These are phyloP conservation scores for Lipomyces sp. DNA, from an alignment of 805 yeast species.

Conservation along the genomic window DNA sequence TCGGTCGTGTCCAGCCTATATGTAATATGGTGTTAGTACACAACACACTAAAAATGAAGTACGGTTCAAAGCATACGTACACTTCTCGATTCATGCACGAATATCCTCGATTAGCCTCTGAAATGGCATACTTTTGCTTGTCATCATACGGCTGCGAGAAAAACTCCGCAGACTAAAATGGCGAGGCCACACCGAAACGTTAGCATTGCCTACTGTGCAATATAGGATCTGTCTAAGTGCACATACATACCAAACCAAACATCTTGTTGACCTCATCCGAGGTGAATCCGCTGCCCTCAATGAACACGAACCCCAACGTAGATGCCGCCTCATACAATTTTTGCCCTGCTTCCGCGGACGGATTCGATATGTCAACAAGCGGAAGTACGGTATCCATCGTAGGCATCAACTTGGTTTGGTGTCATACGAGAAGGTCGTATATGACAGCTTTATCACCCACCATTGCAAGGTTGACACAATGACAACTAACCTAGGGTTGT, in stretches of 20 bases:
- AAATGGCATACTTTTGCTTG: conserved; percentile 58
- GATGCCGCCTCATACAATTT: conserved; percentile 62
- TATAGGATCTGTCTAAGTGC: not conserved
- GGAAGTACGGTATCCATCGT: conserved; percentile 28
- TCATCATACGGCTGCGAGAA: conserved; percentile 58
- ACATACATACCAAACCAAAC: conserved; percentile 48
- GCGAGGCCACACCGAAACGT: not conserved
- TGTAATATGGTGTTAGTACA: not conserved
- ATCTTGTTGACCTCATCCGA: conserved; percentile 57
- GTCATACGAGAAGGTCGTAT: too few relatives aligned
- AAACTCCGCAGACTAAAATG: conserved; percentile 51
- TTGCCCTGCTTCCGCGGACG: conserved; percentile 52
- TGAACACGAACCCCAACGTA: conserved; percentile 67
- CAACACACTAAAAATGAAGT: not conserved
- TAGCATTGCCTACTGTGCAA: not conserved
- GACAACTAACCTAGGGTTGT: too few relatives aligned
- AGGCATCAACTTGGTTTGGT: not conserved
- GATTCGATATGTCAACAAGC: conserved; percentile 57
- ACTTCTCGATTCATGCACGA: conserved; percentile 61
- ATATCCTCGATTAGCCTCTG: conserved; percentile 64
- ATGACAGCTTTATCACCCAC: too few relatives aligned
- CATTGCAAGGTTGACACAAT: too few relatives aligned
- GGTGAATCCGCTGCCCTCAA: conserved; percentile 70
- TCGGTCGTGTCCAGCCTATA: conserved; percentile 46
- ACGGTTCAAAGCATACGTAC: conserved; percentile 34